These are phyloP conservation scores for Hyphopichia pseudoburtonii DNA, from an alignment of 1,139 yeast species.

Conservation along the genomic window DNA sequence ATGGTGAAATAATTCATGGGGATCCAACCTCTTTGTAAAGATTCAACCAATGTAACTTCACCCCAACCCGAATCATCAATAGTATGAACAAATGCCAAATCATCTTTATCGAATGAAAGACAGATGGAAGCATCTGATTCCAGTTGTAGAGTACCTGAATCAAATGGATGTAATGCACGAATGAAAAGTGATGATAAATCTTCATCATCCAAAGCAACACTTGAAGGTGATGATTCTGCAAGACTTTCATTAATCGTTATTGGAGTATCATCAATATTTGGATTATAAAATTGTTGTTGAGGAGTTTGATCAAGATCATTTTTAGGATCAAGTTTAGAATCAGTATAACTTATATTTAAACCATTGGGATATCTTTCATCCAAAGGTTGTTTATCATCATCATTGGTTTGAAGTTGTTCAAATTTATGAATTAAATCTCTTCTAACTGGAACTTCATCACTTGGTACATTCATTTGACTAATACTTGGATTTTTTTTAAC, in stretches of 20 bases:
- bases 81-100: constrained; percentile 82
- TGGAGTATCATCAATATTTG: not conserved
- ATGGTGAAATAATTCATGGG: constrained; percentile 87
- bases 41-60: constrained; percentile 76
- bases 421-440: constrained; percentile 27
- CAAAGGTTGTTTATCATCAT: constrained; percentile 5
- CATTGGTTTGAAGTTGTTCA: constrained; percentile 13
- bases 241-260: constrained; percentile 1
- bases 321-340: constrained; percentile 20
- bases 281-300: not conserved
- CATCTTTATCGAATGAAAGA: constrained; percentile 76
- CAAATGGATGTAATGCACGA: constrained; percentile 77
- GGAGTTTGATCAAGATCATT: constrained; percentile 3
- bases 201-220: constrained; percentile 24
- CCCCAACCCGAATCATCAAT: constrained; percentile 98
- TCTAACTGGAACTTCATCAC: constrained; percentile 30
- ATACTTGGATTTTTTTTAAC: constrained; percentile 10
- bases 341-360: constrained; percentile 17
- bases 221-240: constrained; percentile 9
- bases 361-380: constrained; percentile 15
- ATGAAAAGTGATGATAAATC: constrained; percentile 50
- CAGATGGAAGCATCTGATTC: constrained; percentile 76
- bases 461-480: not conserved
- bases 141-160: constrained; percentile 63
- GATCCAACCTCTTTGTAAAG: constrained; percentile 89